Percentiles rank a stretch among this genome's conserved stretches.
phyloP scores from a whole-genome alignment of 192 early-diverging fungal genomes.

The Coemansia sp. region DNA sequence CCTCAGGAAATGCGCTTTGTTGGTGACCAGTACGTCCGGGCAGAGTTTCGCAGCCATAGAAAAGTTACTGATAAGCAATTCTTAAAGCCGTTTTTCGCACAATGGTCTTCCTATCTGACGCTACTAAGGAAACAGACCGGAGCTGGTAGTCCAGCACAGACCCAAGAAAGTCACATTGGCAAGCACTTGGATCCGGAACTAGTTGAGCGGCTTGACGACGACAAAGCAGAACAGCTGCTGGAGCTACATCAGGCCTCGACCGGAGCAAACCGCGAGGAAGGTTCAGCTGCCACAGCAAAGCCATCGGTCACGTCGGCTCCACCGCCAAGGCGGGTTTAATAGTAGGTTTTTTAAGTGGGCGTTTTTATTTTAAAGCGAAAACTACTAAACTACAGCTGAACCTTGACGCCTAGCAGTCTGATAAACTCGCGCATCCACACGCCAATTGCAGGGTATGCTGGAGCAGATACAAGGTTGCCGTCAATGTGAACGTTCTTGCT shows the following conservation, averaged over 20 bases:
- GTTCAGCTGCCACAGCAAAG: neutral
- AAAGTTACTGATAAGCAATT: slow-evolving; percentile 38
- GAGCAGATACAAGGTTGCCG: slow-evolving; percentile 45
- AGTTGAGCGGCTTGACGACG: slow-evolving; percentile 45
- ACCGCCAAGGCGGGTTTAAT: neutral
- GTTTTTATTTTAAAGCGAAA: no score
- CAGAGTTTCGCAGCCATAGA: slow-evolving; percentile 50
- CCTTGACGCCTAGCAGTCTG: slow-evolving; percentile 40
- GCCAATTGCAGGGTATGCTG: slow-evolving; percentile 50
- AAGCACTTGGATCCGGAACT: slow-evolving; percentile 33
- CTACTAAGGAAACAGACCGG: slow-evolving; percentile 30
- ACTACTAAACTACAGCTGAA: slow-evolving; percentile 15
- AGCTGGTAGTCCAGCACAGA: neutral
- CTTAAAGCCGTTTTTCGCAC: slow-evolving; percentile 44
- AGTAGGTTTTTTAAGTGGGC: neutral
- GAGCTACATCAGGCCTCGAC: slow-evolving; percentile 43
- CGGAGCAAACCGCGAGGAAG: neutral
- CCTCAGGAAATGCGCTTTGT: slow-evolving; percentile 52
- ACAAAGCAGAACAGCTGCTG: slow-evolving; percentile 53
- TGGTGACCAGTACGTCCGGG: slow-evolving; percentile 54
- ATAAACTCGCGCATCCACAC: slow-evolving; percentile 53
- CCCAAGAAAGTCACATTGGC: slow-evolving; percentile 13
- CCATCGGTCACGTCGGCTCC: neutral
- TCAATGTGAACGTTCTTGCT: slow-evolving; percentile 43
- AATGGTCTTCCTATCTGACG: slow-evolving; percentile 44